phyloP scores from a whole-genome alignment of 148 eudicot genomes.

The Rhododendron henanense region DNA sequence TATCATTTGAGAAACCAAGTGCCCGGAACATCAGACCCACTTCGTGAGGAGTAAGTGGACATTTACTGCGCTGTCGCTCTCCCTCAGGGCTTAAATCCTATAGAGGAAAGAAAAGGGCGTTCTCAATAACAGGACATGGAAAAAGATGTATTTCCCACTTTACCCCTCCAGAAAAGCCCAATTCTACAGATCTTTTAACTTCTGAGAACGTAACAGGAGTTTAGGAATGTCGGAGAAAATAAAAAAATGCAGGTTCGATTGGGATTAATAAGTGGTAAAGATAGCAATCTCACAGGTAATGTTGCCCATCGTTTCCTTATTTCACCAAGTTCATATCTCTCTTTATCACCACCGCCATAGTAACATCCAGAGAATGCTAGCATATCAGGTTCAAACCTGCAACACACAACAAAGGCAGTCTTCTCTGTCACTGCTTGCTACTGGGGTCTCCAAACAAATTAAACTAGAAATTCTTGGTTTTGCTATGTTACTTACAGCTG shows the following conservation, averaged over 20 bases:
- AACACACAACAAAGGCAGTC: slow-evolving; percentile 5
- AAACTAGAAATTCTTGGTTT: neutral
- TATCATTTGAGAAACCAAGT: slow-evolving; percentile 76
- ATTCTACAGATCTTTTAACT: neutral
- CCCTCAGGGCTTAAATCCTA: slow-evolving; percentile 82
- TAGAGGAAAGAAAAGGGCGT: slow-evolving; percentile 2
- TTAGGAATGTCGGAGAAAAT: neutral
- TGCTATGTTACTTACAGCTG: neutral
- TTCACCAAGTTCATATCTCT: slow-evolving; percentile 76
- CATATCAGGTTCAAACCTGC: slow-evolving; percentile 99
- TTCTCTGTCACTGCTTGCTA: neutral
- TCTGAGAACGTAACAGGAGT: neutral
- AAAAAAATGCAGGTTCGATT: neutral
- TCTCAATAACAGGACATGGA: slow-evolving; percentile 1
- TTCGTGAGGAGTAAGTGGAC: slow-evolving; percentile 96
- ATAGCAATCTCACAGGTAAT: slow-evolving; percentile 67
- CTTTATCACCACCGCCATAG: slow-evolving; percentile 97
- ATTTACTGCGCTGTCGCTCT: slow-evolving; percentile 81
- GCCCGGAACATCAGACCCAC: slow-evolving; percentile 91
- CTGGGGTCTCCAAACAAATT: neutral
- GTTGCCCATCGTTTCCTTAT: slow-evolving; percentile 94
- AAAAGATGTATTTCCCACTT: neutral
- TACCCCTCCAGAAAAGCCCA: neutral
- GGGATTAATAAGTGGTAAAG: neutral
- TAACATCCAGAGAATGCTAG: slow-evolving; percentile 98